Evolutionary conservation across 176 grass and related monocot genomes (phyloP), one percentile per base, ranked within the genome.

Genomic region (Aechmea fasciata): DNA sequence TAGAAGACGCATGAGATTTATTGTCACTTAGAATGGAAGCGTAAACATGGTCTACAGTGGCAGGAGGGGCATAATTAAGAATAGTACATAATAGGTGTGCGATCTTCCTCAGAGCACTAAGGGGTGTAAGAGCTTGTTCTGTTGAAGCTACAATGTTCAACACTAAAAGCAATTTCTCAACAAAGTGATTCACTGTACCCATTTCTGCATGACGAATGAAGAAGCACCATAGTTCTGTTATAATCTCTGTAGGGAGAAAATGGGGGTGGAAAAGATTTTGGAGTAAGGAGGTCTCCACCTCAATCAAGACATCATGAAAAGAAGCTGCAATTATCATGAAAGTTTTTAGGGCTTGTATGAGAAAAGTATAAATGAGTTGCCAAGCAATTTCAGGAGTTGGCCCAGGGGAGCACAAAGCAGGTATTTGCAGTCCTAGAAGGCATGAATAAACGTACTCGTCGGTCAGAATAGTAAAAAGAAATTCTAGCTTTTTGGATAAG

Each of bases 181-280:
- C 11, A 67, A 91, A 70, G 86, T 84, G 81, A 65, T 63, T 61
- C 12, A 55, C 47, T 52, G 73, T 71, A 75, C 74, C 79, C 64
- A 51, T 78, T 83, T 85, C 93, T 28, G 83, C 85, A 77, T 87
- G 51, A 51, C 80, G 86, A 71, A 90, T 29, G 48, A 92, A 77
- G 77, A 92, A 97, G 70, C 85, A 92, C 81, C 79, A 90, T 65
- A 97, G 73, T 69, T 97, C 93, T 70, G 86, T 90, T 63, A 84
- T 22, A 79, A 97, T 83, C 79, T 87, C 89, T 72, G 87, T 59
- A 65, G 85, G 87, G 69, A 97, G 81, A 71, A 81, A 87, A 85
- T 97, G 93, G 53, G 86, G 83, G 52, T 85, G 81, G 74, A 89
- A 90, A 81, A 97, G 66, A 57, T 85, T 90, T 71, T 83, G 78